Evolutionary conservation across 352 stramenopile species (phyloP).

Genomic region (Phytophthora quininea): DNA sequence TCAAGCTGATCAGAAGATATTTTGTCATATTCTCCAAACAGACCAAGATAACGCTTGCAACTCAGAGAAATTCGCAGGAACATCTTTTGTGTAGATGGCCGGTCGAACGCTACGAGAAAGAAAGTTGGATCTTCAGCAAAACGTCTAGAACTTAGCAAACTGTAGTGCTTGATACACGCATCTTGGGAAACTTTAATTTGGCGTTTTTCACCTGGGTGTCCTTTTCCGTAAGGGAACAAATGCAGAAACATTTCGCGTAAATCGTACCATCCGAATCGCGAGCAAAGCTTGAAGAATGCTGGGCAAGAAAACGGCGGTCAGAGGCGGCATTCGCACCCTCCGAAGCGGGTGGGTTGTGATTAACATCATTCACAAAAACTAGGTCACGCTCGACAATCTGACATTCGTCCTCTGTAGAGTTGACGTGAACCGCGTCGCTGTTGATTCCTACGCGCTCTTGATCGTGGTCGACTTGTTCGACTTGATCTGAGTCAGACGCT

Average conservation of each 20-base stretch:
- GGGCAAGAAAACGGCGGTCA: not conserved
- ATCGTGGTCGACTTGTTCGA: not conserved
- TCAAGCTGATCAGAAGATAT: conserved; percentile 3
- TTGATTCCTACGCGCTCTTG: not conserved
- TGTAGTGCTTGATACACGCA: conserved; percentile 10
- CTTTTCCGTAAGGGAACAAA: conserved; percentile 3
- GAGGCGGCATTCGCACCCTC: not conserved
- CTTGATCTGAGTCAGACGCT: not conserved
- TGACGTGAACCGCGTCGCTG: not conserved
- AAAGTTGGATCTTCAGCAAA: conserved; percentile 14
- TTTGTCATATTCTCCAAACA: conserved; percentile 2
- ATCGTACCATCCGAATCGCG: conserved; percentile 6
- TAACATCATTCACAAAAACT: conserved; percentile 4
- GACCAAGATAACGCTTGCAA: not conserved
- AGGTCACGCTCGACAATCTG: conserved; percentile 8
- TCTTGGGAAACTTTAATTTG: not conserved
- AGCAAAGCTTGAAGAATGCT: conserved; percentile 6
- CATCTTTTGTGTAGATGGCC: conserved; percentile 5
- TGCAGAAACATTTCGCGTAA: conserved; percentile 17
- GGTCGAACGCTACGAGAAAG: conserved; percentile 4
- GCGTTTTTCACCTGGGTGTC: not conserved
- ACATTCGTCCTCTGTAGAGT: not conserved
- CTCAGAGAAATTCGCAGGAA: conserved; percentile 4
- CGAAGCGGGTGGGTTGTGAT: not conserved
- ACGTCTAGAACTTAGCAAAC: not conserved